Percentiles rank a stretch among this genome's conserved stretches.
These are phyloP conservation scores for Dianthus caryophyllus DNA, from an alignment of 148 eudicot species.

Conservation along the genomic window DNA sequence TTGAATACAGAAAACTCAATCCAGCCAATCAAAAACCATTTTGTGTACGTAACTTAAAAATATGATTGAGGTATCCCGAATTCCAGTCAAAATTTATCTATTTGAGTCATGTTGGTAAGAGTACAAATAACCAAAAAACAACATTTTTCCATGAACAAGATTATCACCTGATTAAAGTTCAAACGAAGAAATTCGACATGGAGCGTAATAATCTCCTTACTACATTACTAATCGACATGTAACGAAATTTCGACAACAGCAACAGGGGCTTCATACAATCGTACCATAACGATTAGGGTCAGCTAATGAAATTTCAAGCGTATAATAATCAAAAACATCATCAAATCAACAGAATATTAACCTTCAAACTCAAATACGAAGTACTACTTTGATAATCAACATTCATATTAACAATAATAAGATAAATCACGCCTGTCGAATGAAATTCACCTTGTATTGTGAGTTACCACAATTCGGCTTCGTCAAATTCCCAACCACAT, in stretches of 20 bases:
- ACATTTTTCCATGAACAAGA: neutral
- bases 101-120: too few relatives aligned
- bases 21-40: neutral
- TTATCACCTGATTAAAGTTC: neutral
- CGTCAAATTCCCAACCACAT: slow-evolving; percentile 8
- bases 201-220: neutral
- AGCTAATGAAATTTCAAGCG: neutral
- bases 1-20: neutral
- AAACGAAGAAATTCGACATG: neutral
- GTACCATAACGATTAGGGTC: too few relatives aligned
- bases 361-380: too few relatives aligned
- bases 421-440: neutral
- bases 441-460: slow-evolving; percentile 20
- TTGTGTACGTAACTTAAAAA: neutral
- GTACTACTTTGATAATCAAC: too few relatives aligned
- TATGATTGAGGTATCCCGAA: neutral
- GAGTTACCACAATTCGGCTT: slow-evolving; percentile 16
- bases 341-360: neutral
- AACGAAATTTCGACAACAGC: too few relatives aligned
- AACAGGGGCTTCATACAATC: too few relatives aligned
- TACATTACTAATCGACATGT: too few relatives aligned
- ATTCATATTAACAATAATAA: neutral
- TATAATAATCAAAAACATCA: neutral
- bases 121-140: neutral
- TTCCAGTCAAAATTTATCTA: neutral